Evolutionary conservation across 2,329 filamentous ascomycete genomes (phyloP).

Genomic region (Sphaerulina vaccinii): DNA sequence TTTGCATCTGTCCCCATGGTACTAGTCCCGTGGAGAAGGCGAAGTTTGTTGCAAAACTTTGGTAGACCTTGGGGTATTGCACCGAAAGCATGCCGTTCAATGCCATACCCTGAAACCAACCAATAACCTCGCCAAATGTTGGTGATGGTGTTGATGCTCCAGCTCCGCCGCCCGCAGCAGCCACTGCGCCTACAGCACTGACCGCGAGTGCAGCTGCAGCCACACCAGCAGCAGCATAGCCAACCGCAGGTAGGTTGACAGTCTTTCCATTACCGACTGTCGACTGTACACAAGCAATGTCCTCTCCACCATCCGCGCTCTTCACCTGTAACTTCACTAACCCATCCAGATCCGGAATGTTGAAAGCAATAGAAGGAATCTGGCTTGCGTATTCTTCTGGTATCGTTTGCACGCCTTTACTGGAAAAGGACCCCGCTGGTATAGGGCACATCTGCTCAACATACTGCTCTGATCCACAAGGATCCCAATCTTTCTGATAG

Average conservation of each 20-base stretch:
- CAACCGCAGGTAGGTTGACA: conserved; percentile 69
- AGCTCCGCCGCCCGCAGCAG: conserved; percentile 55
- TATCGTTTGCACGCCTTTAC: conserved; percentile 69
- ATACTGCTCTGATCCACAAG: conserved; percentile 60
- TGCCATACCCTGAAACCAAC: conserved; percentile 90
- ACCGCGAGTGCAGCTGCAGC: conserved; percentile 79
- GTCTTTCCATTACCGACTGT: conserved; percentile 86
- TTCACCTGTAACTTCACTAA: conserved; percentile 75
- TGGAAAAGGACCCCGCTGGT: conserved; percentile 70
- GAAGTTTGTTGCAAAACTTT: conserved; percentile 89
- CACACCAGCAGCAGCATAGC: conserved; percentile 79
- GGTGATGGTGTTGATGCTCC: conserved; percentile 71
- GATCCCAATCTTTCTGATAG: conserved; percentile 78
- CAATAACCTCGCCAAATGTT: conserved; percentile 79
- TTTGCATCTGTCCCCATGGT: conserved; percentile 77
- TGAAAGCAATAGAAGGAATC: conserved; percentile 87
- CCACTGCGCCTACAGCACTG: conserved; percentile 69
- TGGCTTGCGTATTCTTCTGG: conserved; percentile 67
- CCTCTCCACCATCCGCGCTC: conserved; percentile 56
- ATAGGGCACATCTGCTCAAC: conserved; percentile 83
- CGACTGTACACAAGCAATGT: conserved; percentile 80
- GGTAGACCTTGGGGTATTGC: conserved; percentile 81
- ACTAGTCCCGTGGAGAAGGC: conserved; percentile 84
- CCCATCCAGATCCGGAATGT: conserved; percentile 85
- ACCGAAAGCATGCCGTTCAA: conserved; percentile 96